Conservation (phyloP, 768 basidiomycete genomes). For the Kwoniella heveanensis region DNA sequence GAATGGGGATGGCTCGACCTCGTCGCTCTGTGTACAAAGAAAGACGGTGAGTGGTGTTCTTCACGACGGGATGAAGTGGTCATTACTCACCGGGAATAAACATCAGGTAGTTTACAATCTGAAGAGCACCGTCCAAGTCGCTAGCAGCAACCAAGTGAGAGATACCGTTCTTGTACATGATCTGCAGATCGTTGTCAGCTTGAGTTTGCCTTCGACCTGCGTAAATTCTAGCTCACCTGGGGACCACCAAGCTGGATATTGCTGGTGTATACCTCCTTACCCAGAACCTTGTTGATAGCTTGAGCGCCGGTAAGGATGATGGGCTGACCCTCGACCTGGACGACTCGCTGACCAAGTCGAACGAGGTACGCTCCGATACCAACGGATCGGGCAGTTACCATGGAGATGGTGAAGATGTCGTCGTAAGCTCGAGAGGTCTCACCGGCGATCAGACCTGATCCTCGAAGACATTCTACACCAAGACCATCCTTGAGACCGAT, state of each 20-base stretch:
- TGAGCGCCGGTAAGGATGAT: constrained; percentile 97
- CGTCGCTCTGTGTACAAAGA: constrained; percentile 58
- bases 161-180: constrained; percentile 99
- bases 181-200: constrained; percentile 53
- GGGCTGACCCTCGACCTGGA: constrained; percentile 98
- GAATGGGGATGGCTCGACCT: constrained; percentile 75
- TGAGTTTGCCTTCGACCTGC: neutral
- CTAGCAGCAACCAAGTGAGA: constrained; percentile 93
- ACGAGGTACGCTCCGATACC: constrained; percentile 99
- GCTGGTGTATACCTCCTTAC: constrained; percentile 97
- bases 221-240: constrained; percentile 62
- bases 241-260: constrained; percentile 98
- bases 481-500: constrained; percentile 97
- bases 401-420: constrained; percentile 98
- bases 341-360: constrained; percentile 92
- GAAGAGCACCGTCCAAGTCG: constrained; percentile 91
- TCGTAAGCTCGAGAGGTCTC: constrained; percentile 98
- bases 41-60: neutral
- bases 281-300: constrained; percentile 97
- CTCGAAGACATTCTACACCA: constrained; percentile 92
- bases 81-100: constrained; percentile 72
- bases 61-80: too few species aligned
- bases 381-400: constrained; percentile 97
- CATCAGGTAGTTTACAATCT: constrained; percentile 91
- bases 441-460: constrained; percentile 96